These are phyloP conservation scores for Elsinoe australis DNA, from an alignment of 2,329 filamentous ascomycete species.

Conservation along the genomic window DNA sequence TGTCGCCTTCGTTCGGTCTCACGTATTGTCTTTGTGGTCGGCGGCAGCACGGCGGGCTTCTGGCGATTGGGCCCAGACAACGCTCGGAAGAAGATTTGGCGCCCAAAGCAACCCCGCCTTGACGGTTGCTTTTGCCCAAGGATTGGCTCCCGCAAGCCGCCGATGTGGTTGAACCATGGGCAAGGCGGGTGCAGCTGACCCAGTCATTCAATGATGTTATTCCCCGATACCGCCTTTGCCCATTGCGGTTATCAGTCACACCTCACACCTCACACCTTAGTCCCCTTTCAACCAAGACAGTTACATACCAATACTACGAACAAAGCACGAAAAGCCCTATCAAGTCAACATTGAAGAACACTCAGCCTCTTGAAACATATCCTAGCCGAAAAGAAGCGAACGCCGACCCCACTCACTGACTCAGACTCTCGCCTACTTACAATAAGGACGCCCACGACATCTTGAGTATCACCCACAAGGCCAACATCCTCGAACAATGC, in stretches of 20 bases:
- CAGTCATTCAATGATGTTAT: constrained; percentile 11
- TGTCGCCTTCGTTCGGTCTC: no score
- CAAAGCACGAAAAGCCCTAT: no score
- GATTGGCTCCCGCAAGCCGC: constrained; percentile 10
- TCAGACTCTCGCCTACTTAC: constrained; percentile 6
- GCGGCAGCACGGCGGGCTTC: neutral
- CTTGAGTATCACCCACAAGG: no score
- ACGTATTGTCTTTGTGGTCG: no score
- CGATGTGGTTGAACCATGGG: constrained; percentile 6
- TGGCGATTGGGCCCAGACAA: neutral
- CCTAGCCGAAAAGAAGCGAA: neutral
- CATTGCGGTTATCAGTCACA: constrained; percentile 7
- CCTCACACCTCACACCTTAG: neutral
- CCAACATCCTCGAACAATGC: no score
- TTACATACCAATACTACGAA: no score
- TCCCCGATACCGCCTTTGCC: constrained; percentile 13
- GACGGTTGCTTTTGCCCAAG: constrained; percentile 14
- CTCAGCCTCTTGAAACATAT: neutral
- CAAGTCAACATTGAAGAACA: neutral
- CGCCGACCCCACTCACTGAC: constrained; percentile 5
- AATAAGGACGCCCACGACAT: neutral
- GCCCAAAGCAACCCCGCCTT: no score
- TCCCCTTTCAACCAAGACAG: no score
- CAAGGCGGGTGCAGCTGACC: constrained; percentile 3
- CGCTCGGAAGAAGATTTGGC: no score